Evolutionary conservation across 371 early-diverging fungal genomes (phyloP).

Genomic region (Batrachochytrium dendrobatidis): DNA sequence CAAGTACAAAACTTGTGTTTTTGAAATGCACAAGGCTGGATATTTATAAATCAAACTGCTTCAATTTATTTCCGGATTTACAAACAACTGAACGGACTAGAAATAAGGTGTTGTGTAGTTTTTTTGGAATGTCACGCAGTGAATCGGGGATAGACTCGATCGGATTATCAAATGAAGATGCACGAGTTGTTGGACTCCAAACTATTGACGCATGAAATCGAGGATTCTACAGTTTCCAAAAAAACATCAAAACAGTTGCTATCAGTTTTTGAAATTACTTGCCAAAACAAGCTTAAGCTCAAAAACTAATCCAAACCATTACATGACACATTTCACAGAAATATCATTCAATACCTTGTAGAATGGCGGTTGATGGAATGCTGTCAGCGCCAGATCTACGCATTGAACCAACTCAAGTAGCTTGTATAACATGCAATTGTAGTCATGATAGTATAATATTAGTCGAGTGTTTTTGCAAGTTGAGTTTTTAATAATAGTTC

Average conservation of each 20-base stretch:
- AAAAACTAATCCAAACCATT: no score
- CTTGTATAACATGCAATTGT: constrained; percentile 5
- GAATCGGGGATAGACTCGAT: background rate
- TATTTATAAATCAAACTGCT: background rate
- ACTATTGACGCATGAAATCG: constrained; percentile 14
- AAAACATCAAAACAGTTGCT: no score
- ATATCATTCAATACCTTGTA: no score
- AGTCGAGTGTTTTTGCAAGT: background rate
- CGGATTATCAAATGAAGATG: background rate
- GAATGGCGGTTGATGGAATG: constrained; percentile 15
- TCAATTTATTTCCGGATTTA: background rate
- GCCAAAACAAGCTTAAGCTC: no score
- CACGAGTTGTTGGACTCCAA: background rate
- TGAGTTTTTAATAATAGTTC: no score
- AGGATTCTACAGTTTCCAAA: background rate
- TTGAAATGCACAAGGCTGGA: no score
- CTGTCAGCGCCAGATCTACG: constrained; percentile 10
- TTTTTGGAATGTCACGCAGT: background rate
- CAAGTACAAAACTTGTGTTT: no score
- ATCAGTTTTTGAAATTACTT: no score
- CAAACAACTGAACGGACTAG: background rate
- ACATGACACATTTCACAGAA: no score
- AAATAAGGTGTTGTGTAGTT: background rate
- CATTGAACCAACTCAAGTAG: constrained; percentile 4
- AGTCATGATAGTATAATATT: background rate